These are phyloP conservation scores for Coemansia sp. DNA, from an alignment of 192 early-diverging fungal genomes.

Conservation along the genomic window DNA sequence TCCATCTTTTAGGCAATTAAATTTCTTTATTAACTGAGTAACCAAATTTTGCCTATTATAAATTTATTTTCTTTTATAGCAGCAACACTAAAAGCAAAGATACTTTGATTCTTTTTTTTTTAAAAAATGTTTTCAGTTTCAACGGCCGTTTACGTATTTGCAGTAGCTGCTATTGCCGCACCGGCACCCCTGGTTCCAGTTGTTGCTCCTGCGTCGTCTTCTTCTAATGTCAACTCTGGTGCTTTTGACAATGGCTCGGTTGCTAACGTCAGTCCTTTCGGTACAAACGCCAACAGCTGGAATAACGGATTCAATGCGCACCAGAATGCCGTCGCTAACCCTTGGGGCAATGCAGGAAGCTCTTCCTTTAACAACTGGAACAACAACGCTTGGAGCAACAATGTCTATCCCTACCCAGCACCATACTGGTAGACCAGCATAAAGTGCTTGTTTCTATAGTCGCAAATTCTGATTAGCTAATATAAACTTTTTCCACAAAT, in stretches of 20 bases:
- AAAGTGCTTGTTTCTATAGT: background rate
- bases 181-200: constrained; percentile 26
- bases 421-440: constrained; percentile 36
- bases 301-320: constrained; percentile 51
- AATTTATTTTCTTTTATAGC: background rate
- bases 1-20: too few species aligned
- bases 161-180: constrained; percentile 15
- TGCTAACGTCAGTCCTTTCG: constrained; percentile 38
- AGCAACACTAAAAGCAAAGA: too few species aligned
- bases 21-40: too few species aligned
- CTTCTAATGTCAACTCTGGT: constrained; percentile 46
- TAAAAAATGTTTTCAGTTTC: constrained; percentile 17
- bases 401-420: constrained; percentile 27
- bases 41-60: background rate
- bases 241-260: constrained; percentile 45
- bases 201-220: constrained; percentile 26
- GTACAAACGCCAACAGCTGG: constrained; percentile 41
- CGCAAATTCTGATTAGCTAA: background rate
- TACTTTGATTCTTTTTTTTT: background rate
- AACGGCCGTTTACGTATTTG: constrained; percentile 10
- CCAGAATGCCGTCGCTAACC: constrained; percentile 41
- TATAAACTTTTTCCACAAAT: background rate
- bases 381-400: constrained; percentile 56
- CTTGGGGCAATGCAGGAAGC: constrained; percentile 49
- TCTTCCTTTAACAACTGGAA: constrained; percentile 57